Evolutionary conservation across 163 green algal species (phyloP).

Genomic region (Prototheca wickerhamii): DNA sequence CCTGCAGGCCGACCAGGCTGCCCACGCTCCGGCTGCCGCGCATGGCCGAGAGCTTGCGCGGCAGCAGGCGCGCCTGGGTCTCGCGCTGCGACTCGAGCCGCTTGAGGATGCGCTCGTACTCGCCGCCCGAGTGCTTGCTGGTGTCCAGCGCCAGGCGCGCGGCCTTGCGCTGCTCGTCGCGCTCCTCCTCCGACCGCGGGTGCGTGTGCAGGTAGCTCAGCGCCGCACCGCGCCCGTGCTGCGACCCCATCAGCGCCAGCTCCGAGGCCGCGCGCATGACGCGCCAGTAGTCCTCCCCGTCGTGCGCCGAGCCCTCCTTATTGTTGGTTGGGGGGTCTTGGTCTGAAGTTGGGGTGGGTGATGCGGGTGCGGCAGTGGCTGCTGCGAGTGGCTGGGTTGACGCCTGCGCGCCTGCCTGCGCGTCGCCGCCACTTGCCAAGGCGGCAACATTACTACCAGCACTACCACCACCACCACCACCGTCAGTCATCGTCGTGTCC

Average conservation of each 20-base stretch:
- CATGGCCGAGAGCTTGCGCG: neutral
- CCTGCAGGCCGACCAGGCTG: neutral
- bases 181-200: slow-evolving; percentile 30
- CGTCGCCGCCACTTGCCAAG: no score
- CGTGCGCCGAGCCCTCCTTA: slow-evolving; percentile 27
- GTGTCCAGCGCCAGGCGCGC: slow-evolving; percentile 66
- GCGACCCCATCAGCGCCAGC: slow-evolving; percentile 20
- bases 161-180: slow-evolving; percentile 59
- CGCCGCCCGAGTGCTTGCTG: slow-evolving; percentile 24
- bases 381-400: no score
- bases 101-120: slow-evolving; percentile 11
- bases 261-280: slow-evolving; percentile 40
- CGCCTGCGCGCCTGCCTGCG: no score
- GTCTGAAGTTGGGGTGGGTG: no score
- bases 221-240: slow-evolving; percentile 4
- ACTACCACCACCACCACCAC: no score
- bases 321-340: neutral
- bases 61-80: neutral
- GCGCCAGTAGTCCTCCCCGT: slow-evolving; percentile 35
- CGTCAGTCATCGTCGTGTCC: no score
- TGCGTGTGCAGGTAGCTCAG: slow-evolving; percentile 22
- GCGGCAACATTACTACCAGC: no score
- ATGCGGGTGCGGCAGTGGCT: no score
- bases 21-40: neutral
- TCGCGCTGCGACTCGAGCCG: slow-evolving; percentile 1